Evolutionary conservation across 2,329 filamentous ascomycete species (phyloP), one percentile per base, ranked within the genome.

Genomic region (Pseudogymnoascus sp.): DNA sequence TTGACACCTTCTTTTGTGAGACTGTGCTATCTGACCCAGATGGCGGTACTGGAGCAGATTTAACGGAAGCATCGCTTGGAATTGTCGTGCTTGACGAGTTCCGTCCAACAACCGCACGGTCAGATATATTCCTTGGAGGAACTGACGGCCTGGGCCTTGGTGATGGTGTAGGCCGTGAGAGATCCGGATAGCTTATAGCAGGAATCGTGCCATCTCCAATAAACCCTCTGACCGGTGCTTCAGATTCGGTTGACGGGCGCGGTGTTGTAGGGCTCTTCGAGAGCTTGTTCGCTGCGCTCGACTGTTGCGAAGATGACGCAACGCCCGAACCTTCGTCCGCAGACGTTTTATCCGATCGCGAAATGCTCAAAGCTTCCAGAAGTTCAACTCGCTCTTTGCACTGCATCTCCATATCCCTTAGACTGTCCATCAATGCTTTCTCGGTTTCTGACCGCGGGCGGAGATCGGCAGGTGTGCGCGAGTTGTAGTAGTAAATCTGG

Each of bases 361-460:
- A 86, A 65, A 88, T 79, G 63, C 86, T 84, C 62, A 97, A 77
- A 6, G 92, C 88, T 71, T 94, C 88, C 6, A 97, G 80, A 35
- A 97, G 79, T 71, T 96, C 91, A 58, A 97, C 90, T 57, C 92
- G 84, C 75, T 97, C 93, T 73, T 94, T 93, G 74, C 92, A 97
- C 75, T 97, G 93, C 65, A 92, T 73, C 72, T 97, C 92, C 70
- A 97, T 82, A 69, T 92, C 83, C 62, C 85, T 84, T 63, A 97
- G 76, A 57, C 92, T 95, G 61, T 94, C 89, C 60, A 89, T 82
- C 61, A 97, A 76, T 2, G 90, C 87, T 69, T 84, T 88, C 71
- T 97, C 93, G 1, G 90, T 95, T 74, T 95, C 90, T 58, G 86
- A 87, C 69, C 86, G 85, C 18, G 90, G 86, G 11, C 80, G 78